Conservation (phyloP, 2,329 filamentous ascomycete genomes). For the Shiraia bambusicola region DNA sequence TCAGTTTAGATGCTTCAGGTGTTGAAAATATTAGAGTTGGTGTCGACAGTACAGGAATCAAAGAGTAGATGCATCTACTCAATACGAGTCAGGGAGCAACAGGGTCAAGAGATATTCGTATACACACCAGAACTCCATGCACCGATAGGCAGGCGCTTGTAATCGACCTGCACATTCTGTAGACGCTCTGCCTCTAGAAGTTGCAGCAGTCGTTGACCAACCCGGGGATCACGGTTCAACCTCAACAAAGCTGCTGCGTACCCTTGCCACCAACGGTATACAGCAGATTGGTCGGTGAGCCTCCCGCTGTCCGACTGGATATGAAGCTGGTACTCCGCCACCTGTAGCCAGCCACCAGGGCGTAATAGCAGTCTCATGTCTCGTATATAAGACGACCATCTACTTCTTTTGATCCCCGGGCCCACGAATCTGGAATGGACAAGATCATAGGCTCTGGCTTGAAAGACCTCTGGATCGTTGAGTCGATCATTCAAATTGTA, state of each 20-base stretch:
- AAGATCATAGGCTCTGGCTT: constrained; percentile 73
- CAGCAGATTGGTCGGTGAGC: constrained; percentile 56
- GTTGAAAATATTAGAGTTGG: background rate
- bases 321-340: constrained; percentile 84
- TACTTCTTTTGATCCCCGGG: constrained; percentile 68
- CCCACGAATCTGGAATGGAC: constrained; percentile 75
- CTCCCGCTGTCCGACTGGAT: constrained; percentile 83
- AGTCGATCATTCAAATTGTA: constrained; percentile 45
- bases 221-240: constrained; percentile 37
- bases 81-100: background rate
- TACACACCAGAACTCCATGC: constrained; percentile 40
- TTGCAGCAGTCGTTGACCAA: constrained; percentile 33
- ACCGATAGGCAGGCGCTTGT: constrained; percentile 41
- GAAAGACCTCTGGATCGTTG: constrained; percentile 53
- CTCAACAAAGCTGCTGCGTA: constrained; percentile 41
- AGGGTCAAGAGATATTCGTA: background rate
- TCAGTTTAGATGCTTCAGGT: background rate
- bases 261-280: constrained; percentile 40
- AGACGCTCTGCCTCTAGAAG: constrained; percentile 35
- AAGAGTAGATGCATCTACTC: background rate
- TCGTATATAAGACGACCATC: constrained; percentile 74
- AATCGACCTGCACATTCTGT: constrained; percentile 31
- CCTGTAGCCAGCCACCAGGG: constrained; percentile 80
- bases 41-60: background rate
- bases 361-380: constrained; percentile 74